Percentiles rank a stretch among this genome's conserved stretches.
Conservation (phyloP, 192 early-diverging fungal genomes). For the Geranomyces variabilis region DNA sequence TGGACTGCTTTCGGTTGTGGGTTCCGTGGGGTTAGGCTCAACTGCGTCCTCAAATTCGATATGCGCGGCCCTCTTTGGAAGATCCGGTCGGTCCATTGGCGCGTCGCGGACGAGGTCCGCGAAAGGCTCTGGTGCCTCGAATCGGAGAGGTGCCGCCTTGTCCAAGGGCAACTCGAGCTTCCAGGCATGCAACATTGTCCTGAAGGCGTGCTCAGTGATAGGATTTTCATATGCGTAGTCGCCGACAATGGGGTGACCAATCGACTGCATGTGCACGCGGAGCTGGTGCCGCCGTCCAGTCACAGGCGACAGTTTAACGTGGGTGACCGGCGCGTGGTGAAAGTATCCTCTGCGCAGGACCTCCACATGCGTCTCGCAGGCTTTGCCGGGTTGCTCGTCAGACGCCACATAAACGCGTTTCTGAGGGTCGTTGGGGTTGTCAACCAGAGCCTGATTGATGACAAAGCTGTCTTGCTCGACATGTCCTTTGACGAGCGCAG, state of each 20-base stretch:
- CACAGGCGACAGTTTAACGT: constrained; percentile 31
- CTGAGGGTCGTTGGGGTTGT: constrained; percentile 30
- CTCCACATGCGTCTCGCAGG: constrained; percentile 35
- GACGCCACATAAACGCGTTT: constrained; percentile 28
- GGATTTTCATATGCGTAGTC: constrained; percentile 43
- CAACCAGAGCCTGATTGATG: constrained; percentile 29
- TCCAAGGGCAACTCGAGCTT: constrained; percentile 31
- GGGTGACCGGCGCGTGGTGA: constrained; percentile 30
- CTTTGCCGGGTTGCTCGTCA: constrained; percentile 21
- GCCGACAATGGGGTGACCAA: constrained; percentile 45
- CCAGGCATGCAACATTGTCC: constrained; percentile 48
- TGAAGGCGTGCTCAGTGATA: constrained; percentile 30
- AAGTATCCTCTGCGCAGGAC: constrained; percentile 39
- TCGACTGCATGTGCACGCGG: constrained; percentile 41
- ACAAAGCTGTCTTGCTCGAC: constrained; percentile 34
- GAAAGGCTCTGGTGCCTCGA: constrained; percentile 36
- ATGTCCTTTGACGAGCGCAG: constrained; percentile 41
- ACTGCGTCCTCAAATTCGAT: not conserved
- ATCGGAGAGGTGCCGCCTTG: not conserved
- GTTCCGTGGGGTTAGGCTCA: not conserved
- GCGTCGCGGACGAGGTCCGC: constrained; percentile 8
- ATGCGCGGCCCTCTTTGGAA: not conserved
- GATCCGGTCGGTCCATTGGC: constrained; percentile 5
- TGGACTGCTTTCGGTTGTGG: not conserved
- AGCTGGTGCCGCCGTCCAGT: constrained; percentile 44